phyloP scores from a whole-genome alignment of 257 asterid species.

The Leonotis leonurus region DNA sequence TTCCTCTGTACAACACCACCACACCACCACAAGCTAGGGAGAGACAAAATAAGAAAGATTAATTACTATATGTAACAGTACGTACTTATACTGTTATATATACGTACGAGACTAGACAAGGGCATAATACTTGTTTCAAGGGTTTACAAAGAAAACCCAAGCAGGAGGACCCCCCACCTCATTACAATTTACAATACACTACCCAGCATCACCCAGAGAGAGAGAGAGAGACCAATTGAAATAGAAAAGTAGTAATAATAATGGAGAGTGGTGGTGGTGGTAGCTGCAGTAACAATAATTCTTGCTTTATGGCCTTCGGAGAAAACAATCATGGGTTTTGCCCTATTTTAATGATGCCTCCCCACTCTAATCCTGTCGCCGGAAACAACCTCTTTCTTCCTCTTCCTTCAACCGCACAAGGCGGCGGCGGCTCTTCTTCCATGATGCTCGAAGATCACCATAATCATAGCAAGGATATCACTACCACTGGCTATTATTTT shows the following conservation, averaged over 20 bases:
- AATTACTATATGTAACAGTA: no score
- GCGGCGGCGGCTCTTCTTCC: constrained; percentile 15
- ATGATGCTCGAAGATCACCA: constrained; percentile 34
- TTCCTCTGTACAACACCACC: constrained; percentile 34
- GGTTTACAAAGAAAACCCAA: constrained; percentile 11
- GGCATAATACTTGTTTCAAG: no score
- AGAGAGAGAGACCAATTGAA: not conserved
- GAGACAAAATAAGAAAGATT: constrained; percentile 15
- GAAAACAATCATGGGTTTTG: constrained; percentile 39
- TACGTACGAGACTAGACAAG: no score
- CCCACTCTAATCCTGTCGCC: constrained; percentile 24
- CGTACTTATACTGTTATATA: no score
- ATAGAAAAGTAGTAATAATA: not conserved
- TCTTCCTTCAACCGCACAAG: constrained; percentile 18
- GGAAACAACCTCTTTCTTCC: constrained; percentile 34
- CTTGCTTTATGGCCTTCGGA: constrained; percentile 53
- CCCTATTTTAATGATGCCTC: constrained; percentile 57
- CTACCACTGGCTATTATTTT: constrained; percentile 50
- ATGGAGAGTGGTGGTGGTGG: constrained; percentile 41
- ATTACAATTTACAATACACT: not conserved
- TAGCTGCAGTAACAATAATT: constrained; percentile 27
- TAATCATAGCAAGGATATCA: constrained; percentile 8
- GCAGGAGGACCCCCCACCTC: no score
- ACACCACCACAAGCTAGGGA: not conserved
- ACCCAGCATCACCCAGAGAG: not conserved